Conservation (phyloP, 805 yeast genomes). For the Suhomyces xylopsoci region DNA sequence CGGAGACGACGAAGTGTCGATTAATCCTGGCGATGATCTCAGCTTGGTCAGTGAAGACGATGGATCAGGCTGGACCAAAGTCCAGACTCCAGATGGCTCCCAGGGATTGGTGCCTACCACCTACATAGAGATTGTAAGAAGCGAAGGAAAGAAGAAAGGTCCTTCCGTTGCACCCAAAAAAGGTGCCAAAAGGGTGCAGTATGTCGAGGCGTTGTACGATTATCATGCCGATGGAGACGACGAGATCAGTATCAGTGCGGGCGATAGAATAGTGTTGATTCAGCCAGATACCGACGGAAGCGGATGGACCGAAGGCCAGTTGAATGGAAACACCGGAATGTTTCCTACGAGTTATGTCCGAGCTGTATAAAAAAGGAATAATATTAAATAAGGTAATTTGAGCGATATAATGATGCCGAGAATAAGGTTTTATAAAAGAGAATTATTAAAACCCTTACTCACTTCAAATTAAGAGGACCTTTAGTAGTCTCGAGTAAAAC, state of each 20-base stretch:
- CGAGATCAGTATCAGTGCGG: constrained; percentile 68
- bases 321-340: constrained; percentile 61
- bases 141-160: constrained; percentile 47
- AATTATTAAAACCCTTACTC: too few relatives aligned
- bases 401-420: too few relatives aligned
- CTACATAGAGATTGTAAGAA: constrained; percentile 52
- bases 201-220: constrained; percentile 69
- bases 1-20: constrained; percentile 72
- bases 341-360: constrained; percentile 78
- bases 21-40: constrained; percentile 60
- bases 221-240: constrained; percentile 76
- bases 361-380: constrained; percentile 17
- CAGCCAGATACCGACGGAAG: constrained; percentile 59
- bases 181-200: constrained; percentile 63
- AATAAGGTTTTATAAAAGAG: too few relatives aligned
- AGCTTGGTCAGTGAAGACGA: constrained; percentile 66
- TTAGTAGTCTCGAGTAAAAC: too few relatives aligned
- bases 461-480: too few relatives aligned
- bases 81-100: constrained; percentile 40
- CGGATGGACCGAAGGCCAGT: constrained; percentile 95
- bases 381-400: too few relatives aligned
- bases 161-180: constrained; percentile 80
- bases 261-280: constrained; percentile 68
- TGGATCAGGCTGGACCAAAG: constrained; percentile 90
- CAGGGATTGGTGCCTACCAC: constrained; percentile 84